Evolutionary conservation across 805 yeast genomes (phyloP), one percentile per base, ranked within the genome.

Genomic region (Hanseniaspora lachancei): DNA sequence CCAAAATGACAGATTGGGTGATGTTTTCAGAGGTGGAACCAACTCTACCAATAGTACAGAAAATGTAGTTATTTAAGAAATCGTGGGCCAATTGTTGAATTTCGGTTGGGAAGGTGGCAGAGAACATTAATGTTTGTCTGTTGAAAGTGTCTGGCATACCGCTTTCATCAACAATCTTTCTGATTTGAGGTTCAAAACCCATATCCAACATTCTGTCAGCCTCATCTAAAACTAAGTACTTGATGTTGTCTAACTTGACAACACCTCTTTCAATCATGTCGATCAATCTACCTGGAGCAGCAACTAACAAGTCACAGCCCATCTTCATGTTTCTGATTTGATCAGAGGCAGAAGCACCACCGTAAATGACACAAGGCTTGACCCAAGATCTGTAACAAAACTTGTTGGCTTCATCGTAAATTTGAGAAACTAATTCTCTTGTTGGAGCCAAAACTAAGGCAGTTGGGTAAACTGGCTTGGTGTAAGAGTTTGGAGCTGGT

Each of bases 171-270:
- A 93, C 98, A 68, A 93, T 91, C 71, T 89, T 86, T 80, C 98
- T 87, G 70, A 93, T 93, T 79, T 93, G 98, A 62, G 97, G 97
- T 77, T 93, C 98, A 76, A 93, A 93, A 80, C 98, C 98, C 97
- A 93, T 93, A 81, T 93, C 98, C 75, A 93, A 82, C 98, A 93
- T 93, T 78, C 98, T 87, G 75, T 93, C 98, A 68, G 98, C 98
- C 79, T 91, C 98, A 74, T 91, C 98, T 63, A 93, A 79, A 54
- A 93, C 97, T 70, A 93, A 80, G 73, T 87, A 93, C 72, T 86
- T 88, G 73, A 91, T 88, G 73, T 86, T 88, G 62, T 80, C 77
- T 68, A 93, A 78, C 47, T 97, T 89, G 64, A 93, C 86, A 66
- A 81, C 77, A 67, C 97, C 97, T 77, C 97, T 86, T 75, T 89